These are phyloP conservation scores for Micromonas pusilla DNA, from an alignment of 139 green algal species.

Conservation along the genomic window DNA sequence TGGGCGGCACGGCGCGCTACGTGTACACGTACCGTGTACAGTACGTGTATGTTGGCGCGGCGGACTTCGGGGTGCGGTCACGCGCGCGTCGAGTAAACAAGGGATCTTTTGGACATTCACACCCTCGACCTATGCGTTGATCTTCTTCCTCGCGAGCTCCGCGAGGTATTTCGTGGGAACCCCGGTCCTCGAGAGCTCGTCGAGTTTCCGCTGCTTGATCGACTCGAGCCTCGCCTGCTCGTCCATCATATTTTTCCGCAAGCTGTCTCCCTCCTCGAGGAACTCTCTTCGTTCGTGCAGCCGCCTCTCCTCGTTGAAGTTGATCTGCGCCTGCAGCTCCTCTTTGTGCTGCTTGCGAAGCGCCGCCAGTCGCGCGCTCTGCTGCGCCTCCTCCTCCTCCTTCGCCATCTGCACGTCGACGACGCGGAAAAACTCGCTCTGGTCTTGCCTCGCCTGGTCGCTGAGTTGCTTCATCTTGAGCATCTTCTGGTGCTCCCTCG, in stretches of 20 bases:
- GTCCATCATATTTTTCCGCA: conserved; percentile 40
- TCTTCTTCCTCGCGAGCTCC: conserved; percentile 63
- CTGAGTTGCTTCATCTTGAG: conserved; percentile 57
- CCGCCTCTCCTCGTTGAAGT: conserved; percentile 52
- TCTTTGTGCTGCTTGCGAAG: conserved; percentile 61
- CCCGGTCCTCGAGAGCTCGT: conserved; percentile 56
- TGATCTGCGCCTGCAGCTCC: conserved; percentile 65
- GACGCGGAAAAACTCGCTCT: conserved; percentile 67
- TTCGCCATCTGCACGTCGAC: conserved; percentile 56
- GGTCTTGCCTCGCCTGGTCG: conserved; percentile 60
- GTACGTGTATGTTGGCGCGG: too few species aligned
- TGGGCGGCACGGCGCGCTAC: too few species aligned
- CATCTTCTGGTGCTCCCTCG: conserved; percentile 62
- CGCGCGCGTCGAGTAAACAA: too few species aligned
- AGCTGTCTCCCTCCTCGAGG: conserved; percentile 55
- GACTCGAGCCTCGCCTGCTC: conserved; percentile 50
- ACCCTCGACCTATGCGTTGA: conserved; percentile 31
- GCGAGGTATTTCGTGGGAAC: conserved; percentile 74
- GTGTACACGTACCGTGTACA: too few species aligned
- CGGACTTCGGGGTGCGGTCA: too few species aligned
- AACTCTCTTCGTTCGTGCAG: conserved; percentile 43
- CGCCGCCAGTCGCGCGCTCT: conserved; percentile 26
- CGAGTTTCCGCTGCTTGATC: conserved; percentile 69
- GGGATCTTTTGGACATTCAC: too few species aligned
- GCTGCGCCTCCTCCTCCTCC: conserved; percentile 50